A percentile compares a stretch with the other conserved stretches of the same genome.
phyloP scores from a whole-genome alignment of 225 moss, liverwort and hornwort genomes.

The Polytrichum formosum region DNA sequence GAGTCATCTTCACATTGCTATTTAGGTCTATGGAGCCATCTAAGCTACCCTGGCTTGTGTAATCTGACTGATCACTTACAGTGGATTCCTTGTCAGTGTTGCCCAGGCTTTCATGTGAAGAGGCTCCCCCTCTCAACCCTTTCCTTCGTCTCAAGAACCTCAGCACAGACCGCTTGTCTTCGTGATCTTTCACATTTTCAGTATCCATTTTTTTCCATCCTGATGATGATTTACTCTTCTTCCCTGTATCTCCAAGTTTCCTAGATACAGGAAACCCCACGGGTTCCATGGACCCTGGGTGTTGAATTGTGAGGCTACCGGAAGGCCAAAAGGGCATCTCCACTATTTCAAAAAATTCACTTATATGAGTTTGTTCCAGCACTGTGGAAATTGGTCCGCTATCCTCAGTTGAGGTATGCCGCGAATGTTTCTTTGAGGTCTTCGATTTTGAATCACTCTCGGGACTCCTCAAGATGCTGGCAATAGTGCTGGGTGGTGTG shows the following conservation, averaged over 20 bases:
- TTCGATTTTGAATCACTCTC: background rate
- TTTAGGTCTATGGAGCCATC: slow-evolving; percentile 6
- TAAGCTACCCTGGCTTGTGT: slow-evolving; percentile 6
- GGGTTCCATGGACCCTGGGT: background rate
- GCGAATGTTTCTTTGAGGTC: background rate
- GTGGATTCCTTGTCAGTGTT: background rate
- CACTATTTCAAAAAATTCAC: background rate
- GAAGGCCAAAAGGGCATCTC: slow-evolving; percentile 2
- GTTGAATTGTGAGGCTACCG: background rate
- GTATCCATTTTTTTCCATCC: no score
- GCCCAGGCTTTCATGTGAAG: background rate
- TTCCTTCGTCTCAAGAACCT: background rate
- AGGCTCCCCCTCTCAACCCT: background rate
- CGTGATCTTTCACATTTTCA: background rate
- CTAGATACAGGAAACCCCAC: background rate
- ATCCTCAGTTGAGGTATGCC: background rate
- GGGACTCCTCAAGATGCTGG: background rate
- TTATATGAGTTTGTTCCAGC: background rate
- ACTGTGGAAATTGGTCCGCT: background rate
- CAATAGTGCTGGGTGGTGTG: background rate
- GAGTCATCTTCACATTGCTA: slow-evolving; percentile 3
- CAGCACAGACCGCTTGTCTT: background rate
- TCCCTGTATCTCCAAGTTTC: background rate
- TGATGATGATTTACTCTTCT: background rate
- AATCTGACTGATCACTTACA: slow-evolving; percentile 4